Percentiles rank a stretch among this genome's conserved stretches.
Evolutionary conservation across 768 basidiomycete species (phyloP).

Genomic region (Lactarius psammicola): DNA sequence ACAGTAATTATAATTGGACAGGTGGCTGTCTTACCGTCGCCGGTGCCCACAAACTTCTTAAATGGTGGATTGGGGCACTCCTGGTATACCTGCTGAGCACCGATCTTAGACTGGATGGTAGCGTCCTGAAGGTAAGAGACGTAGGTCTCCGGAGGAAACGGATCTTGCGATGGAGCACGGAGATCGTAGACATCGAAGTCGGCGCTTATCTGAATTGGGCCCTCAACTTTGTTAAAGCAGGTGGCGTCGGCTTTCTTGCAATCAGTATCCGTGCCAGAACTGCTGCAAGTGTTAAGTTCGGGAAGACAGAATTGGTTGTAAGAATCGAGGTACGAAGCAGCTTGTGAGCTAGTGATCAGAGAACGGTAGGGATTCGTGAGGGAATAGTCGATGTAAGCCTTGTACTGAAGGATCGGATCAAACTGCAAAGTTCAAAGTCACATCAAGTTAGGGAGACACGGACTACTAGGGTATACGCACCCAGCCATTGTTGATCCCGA

Average conservation of each 20-base stretch:
- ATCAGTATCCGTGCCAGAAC: constrained; percentile 42
- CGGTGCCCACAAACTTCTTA: constrained; percentile 39
- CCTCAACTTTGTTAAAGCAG: constrained; percentile 49
- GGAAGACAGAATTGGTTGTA: constrained; percentile 40
- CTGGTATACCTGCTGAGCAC: constrained; percentile 40
- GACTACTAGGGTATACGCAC: constrained; percentile 45
- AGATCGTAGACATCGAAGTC: constrained; percentile 50
- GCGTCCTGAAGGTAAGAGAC: constrained; percentile 25
- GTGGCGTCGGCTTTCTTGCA: constrained; percentile 48
- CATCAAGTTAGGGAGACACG: constrained; percentile 35
- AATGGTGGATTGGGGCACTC: constrained; percentile 38
- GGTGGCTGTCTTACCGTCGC: constrained; percentile 47
- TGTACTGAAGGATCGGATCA: constrained; percentile 43
- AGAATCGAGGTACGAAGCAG: neutral
- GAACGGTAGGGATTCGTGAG: constrained; percentile 38
- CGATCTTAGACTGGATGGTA: constrained; percentile 35
- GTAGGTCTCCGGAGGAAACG: constrained; percentile 42
- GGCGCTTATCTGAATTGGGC: constrained; percentile 43
- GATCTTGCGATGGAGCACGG: constrained; percentile 37
- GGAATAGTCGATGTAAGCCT: constrained; percentile 49
- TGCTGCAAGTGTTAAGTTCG: constrained; percentile 47
- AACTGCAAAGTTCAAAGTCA: neutral
- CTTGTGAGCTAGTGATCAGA: constrained; percentile 8
- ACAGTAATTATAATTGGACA: neutral
- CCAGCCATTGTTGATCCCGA: neutral